A percentile compares a stretch with the other conserved stretches of the same genome.
phyloP scores from a whole-genome alignment of 352 stramenopile genomes.

The Phytophthora pluvialis region DNA sequence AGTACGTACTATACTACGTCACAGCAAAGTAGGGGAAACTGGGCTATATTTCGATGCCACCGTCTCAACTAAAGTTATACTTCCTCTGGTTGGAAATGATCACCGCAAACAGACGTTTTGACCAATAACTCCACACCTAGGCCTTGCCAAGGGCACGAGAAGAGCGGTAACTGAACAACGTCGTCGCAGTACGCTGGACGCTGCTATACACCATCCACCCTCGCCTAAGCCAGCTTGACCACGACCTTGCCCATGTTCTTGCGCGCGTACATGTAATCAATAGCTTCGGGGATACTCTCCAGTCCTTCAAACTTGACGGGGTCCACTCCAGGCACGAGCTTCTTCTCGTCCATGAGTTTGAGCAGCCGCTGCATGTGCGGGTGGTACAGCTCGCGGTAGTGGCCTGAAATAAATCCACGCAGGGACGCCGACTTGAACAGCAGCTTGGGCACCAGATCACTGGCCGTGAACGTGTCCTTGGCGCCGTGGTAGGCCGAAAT shows the following conservation, averaged over 20 bases:
- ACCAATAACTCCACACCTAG: too few species aligned
- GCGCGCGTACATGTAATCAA: conserved; percentile 72
- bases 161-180: too few species aligned
- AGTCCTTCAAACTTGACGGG: conserved; percentile 53
- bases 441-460: conserved; percentile 33
- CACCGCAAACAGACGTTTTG: too few species aligned
- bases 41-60: too few species aligned
- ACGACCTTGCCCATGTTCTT: conserved; percentile 84
- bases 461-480: conserved; percentile 27
- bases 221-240: conserved; percentile 56
- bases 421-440: conserved; percentile 46
- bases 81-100: too few species aligned
- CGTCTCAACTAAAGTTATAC: not conserved
- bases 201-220: not conserved
- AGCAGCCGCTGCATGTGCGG: conserved; percentile 49
- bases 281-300: conserved; percentile 54
- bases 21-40: too few species aligned
- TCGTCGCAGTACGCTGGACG: too few species aligned
- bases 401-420: conserved; percentile 48
- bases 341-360: conserved; percentile 49
- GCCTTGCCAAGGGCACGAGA: too few species aligned
- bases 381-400: conserved; percentile 47
- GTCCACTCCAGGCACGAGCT: conserved; percentile 55
- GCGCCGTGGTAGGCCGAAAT: conserved; percentile 50
- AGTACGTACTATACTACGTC: too few species aligned